Base-by-base conservation (phyloP, 495 filamentous ascomycete genomes). In the Monascus purpureus region DNA sequence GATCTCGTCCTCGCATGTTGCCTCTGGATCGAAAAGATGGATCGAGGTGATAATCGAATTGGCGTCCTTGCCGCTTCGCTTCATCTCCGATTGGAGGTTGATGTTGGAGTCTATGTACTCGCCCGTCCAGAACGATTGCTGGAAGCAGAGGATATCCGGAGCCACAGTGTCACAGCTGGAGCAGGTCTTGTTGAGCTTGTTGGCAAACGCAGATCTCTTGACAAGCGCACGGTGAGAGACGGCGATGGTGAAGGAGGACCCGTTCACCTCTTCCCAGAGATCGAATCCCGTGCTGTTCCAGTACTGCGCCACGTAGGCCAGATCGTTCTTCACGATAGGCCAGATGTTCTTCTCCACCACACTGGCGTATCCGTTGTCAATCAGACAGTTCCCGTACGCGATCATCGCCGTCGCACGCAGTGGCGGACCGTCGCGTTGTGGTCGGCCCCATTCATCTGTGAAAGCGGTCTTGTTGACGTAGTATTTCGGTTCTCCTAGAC, bases 231-330 rank as follows among this genome's bases (percentile, higher is more conserved):
- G 51, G 39, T 59, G 60, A 29, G 65, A 59, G 11, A 53, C 55
- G 15, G 57, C 54, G 25, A 50, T 46, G 3, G 68, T 70, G 39
- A 68, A 81, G 59, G 80, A 80, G 4, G 72, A 74, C 29, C 73
- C 72, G 11, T 61, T 49, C 1, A 78, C 67, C 50, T 82, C 78
- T 41, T 82, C 78, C 78, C 78, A 82, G 1, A 83, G 61, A 46
- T 83, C 53, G 35, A 69, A 82, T 18, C 73, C 73, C 14, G 67
- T n/a, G n/a, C n/a, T 73, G 41, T 71, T 74, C 79, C 80, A 85
- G 55, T 82, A 75, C 40, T 81, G 67, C 3, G 72, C 58, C 6
- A 80, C 68, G 40, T 82, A 81, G n/a, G 65, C 57, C 12, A 83
- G 63, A 37, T 82, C 78, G 38, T 80, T 79, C 24, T 64, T 40